Base-by-base conservation (phyloP, 2,329 filamentous ascomycete species). In the Stagonosporopsis vannaccii region DNA sequence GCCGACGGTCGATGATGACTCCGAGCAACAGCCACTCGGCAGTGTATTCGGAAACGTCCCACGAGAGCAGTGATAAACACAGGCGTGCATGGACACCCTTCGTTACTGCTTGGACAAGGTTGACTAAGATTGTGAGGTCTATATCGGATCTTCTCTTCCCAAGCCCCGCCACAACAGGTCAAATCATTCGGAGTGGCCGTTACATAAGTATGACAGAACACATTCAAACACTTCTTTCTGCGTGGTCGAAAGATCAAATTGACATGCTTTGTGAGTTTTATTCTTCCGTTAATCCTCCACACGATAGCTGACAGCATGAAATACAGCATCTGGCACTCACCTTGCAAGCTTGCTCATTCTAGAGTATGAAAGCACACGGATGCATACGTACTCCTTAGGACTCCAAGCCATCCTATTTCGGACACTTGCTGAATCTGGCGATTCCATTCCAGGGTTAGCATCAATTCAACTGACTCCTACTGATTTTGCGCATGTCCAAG, bases 141-240 rank as follows among this genome's bases (percentile, higher is more conserved):
- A 42, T 42, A 26, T 42, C 39, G 26, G 39, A 42, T 22, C 39
- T 42, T 9, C 39, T 42, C 6, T 42, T 42, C 22, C 39, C 39
- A 2, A 28, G 25, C 13, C 23, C 39, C 26, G 23, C 39, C 12
- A 28, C 39, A 19, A 42, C 39, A n/a, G n/a, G 22, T 11, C 39
- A 42, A n/a, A 42, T 42, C 39, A 28, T 42, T 11, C 39, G 39
- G 9, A 26, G 22, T n/a, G 39, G 39, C 15, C 39, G 39, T 22
- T 42, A 42, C 23, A 42, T 42, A 2, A 42, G 39, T 13, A 42
- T 42, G 39, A 42, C 39, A 28, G 39, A 42, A n/a, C 39, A 42
- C n/a, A 42, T 42, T 11, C 39, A 42, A 13, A 42, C 39, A 5
- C 15, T 42, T 2, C 39, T 42, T 5, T 15, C 39, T 8, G 22